Evolutionary conservation across 441 rosid species (phyloP).

Genomic region (Adansonia grandidieri): DNA sequence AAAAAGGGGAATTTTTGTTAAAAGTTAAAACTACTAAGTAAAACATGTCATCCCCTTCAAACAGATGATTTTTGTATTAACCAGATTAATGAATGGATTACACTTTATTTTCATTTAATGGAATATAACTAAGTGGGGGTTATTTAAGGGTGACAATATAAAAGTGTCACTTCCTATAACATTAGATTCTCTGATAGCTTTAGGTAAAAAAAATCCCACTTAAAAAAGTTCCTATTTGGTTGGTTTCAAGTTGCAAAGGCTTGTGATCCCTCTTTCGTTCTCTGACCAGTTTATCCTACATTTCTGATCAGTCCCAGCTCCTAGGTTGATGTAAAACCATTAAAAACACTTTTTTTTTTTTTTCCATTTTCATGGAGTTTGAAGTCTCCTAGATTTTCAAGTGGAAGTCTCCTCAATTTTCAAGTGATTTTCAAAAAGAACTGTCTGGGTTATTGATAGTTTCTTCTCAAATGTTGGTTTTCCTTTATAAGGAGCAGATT

Average conservation of each 20-base stretch:
- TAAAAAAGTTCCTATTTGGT: constrained; percentile 28
- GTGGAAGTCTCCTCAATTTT: not conserved
- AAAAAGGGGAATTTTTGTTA: not conserved
- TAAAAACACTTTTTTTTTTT: constrained; percentile 18
- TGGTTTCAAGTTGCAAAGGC: constrained; percentile 34
- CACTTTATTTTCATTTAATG: not conserved
- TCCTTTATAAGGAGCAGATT: constrained; percentile 21
- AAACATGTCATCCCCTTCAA: not conserved
- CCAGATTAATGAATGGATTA: not conserved
- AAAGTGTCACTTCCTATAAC: constrained; percentile 20
- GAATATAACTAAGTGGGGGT: not conserved
- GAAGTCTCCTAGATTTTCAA: constrained; percentile 8
- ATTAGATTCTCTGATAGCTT: constrained; percentile 38
- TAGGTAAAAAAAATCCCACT: constrained; percentile 31
- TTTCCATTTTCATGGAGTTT: not conserved
- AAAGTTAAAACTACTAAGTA: not conserved
- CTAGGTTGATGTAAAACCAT: constrained; percentile 22
- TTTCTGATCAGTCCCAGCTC: constrained; percentile 9
- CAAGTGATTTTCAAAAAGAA: not conserved
- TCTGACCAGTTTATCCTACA: constrained; percentile 14
- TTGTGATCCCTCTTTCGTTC: constrained; percentile 25
- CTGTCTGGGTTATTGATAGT: constrained; percentile 36
- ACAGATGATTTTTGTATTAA: not conserved
- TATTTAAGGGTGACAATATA: not conserved
- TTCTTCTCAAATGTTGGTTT: constrained; percentile 24